Conservation (phyloP, 2,329 filamentous ascomycete genomes). For the Rutstroemia sp. region DNA sequence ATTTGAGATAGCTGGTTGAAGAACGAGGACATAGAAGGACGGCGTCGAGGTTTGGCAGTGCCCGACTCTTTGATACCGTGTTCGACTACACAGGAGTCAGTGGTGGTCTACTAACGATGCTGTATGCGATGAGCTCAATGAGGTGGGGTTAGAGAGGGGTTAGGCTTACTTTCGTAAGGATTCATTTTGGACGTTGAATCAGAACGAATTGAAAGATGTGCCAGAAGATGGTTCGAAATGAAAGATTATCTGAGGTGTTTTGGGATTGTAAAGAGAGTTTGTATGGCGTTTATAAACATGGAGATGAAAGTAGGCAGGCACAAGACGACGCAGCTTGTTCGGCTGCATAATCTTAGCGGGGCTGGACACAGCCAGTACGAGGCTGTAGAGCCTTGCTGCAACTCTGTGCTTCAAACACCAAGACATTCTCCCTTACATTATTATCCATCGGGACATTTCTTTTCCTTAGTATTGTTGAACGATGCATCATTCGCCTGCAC, state of each 20-base stretch:
- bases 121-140: neutral
- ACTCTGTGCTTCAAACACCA: too few relatives aligned
- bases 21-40: slow-evolving; percentile 58
- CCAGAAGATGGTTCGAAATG: too few relatives aligned
- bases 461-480: too few relatives aligned
- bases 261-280: neutral
- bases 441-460: too few relatives aligned
- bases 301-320: neutral
- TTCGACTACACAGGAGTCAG: slow-evolving; percentile 42
- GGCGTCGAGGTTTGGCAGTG: slow-evolving; percentile 34
- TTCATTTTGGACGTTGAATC: slow-evolving; percentile 24
- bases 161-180: slow-evolving; percentile 46
- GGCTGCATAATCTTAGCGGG: neutral
- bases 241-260: too few relatives aligned
- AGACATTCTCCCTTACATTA: too few relatives aligned
- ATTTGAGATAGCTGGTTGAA: slow-evolving; percentile 44
- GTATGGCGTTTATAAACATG: neutral
- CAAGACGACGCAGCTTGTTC: neutral
- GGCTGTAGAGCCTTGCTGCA: too few relatives aligned
- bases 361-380: too few relatives aligned
- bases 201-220: too few relatives aligned
- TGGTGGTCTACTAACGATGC: too few relatives aligned
- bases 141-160: slow-evolving; percentile 7
- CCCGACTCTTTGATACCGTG: slow-evolving; percentile 47
- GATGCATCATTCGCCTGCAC: too few relatives aligned